Percentiles rank a stretch among this genome's conserved stretches.
Conservation (phyloP, 192 early-diverging fungal genomes). For the Obelidium mucronatum region DNA sequence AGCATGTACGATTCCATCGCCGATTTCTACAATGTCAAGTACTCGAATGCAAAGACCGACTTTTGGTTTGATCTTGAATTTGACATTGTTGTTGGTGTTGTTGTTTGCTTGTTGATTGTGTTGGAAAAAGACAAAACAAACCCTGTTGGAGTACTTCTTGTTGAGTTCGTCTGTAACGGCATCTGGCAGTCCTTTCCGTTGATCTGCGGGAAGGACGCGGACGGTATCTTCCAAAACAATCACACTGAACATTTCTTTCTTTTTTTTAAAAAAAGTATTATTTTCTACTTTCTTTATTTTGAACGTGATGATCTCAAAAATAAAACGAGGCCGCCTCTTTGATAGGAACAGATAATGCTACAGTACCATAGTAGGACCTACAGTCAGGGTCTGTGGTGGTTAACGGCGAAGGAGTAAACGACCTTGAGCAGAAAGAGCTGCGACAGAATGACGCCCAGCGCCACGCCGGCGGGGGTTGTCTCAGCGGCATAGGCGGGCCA, state of each 20-base stretch:
- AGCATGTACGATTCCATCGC: conserved; percentile 86
- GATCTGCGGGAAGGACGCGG: conserved; percentile 81
- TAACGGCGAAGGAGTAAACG: too few relatives aligned
- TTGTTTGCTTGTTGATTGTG: background rate
- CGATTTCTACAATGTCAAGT: conserved; percentile 80
- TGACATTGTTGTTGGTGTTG: background rate
- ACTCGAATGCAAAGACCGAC: conserved; percentile 89
- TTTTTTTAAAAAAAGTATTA: conserved; percentile 8
- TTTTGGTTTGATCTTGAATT: conserved; percentile 83
- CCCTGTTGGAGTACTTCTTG: conserved; percentile 93
- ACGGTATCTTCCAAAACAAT: conserved; percentile 83
- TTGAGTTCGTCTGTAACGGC: conserved; percentile 91
- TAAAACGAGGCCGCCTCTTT: too few relatives aligned
- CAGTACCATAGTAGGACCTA: too few relatives aligned
- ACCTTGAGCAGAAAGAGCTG: too few relatives aligned
- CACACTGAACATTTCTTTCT: conserved; percentile 83
- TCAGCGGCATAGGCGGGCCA: too few relatives aligned
- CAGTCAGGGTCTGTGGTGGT: too few relatives aligned
- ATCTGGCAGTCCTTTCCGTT: conserved; percentile 73
- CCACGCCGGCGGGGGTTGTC: too few relatives aligned
- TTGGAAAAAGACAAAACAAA: conserved; percentile 34
- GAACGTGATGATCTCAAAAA: too few relatives aligned
- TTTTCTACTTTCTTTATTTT: too few relatives aligned
- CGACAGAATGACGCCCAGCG: too few relatives aligned
- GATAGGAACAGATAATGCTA: too few relatives aligned